Evolutionary conservation across 805 yeast species (phyloP).

Genomic region (Yamadazyma nakazawae): DNA sequence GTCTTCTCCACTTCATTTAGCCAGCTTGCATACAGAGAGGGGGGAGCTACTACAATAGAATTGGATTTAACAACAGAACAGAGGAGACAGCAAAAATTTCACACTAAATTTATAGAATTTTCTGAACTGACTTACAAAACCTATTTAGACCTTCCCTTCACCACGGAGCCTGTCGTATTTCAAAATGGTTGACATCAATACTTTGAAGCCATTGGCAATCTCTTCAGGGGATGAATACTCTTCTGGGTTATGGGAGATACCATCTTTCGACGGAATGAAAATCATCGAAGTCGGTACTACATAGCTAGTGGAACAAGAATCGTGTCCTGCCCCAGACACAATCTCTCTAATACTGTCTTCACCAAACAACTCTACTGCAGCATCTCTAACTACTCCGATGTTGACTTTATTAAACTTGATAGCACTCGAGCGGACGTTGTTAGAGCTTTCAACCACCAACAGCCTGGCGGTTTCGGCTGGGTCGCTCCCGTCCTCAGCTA

Average conservation of each 20-base stretch:
- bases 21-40: background rate
- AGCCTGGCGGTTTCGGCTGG: constrained; percentile 24
- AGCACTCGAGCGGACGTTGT: constrained; percentile 51
- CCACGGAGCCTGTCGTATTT: constrained; percentile 23
- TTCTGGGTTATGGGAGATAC: constrained; percentile 53
- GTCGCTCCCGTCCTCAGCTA: constrained; percentile 31
- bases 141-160: constrained; percentile 4
- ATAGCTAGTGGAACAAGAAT: constrained; percentile 56
- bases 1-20: background rate
- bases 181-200: constrained; percentile 46
- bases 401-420: constrained; percentile 54
- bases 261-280: constrained; percentile 49
- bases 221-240: constrained; percentile 67
- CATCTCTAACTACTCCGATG: constrained; percentile 47
- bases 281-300: constrained; percentile 71
- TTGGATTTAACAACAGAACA: background rate
- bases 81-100: background rate
- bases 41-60: background rate
- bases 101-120: background rate
- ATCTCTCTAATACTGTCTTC: constrained; percentile 42
- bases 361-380: constrained; percentile 51
- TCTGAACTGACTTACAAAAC: background rate
- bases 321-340: constrained; percentile 73
- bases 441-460: constrained; percentile 39
- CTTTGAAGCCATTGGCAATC: constrained; percentile 56